Percentiles rank a stretch among this genome's conserved stretches.
Evolutionary conservation across 257 asterid species (phyloP).

Genomic region (Verbascum thapsus): DNA sequence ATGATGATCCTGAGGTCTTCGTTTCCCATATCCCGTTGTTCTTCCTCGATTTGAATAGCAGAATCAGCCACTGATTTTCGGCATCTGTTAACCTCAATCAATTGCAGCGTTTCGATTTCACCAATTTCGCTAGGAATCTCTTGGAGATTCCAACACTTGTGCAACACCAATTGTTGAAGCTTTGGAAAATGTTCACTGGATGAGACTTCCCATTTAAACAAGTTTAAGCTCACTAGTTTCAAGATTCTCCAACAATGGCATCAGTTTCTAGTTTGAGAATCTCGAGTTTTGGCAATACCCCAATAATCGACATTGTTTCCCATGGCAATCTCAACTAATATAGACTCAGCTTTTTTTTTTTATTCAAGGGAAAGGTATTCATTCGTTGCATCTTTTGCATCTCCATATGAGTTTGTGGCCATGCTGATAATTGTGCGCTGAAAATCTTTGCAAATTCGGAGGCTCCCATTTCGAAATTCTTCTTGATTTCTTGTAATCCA

Average conservation of each 20-base stretch:
- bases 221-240: background rate
- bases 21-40: conserved; percentile 14
- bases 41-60: background rate
- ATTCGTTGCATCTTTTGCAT: background rate
- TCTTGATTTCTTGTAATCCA: background rate
- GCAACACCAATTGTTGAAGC: conserved; percentile 5
- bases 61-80: too few relatives aligned
- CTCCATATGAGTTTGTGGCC: background rate
- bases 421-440: background rate
- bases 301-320: conserved; percentile 4
- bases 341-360: conserved; percentile 4
- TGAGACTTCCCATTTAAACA: background rate
- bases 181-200: background rate
- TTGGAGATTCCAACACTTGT: background rate
- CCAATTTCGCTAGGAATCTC: too few relatives aligned
- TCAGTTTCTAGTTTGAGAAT: background rate
- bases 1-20: conserved; percentile 20
- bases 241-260: conserved; percentile 8
- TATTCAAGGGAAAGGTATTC: conserved; percentile 1
- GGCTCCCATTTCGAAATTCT: background rate
- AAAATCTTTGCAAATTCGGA: background rate
- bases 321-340: background rate
- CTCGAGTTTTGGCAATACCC: conserved; percentile 6
- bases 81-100: too few relatives aligned
- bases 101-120: too few relatives aligned